Base-by-base conservation (phyloP, 495 filamentous ascomycete species). In the Neurospora intermedia region DNA sequence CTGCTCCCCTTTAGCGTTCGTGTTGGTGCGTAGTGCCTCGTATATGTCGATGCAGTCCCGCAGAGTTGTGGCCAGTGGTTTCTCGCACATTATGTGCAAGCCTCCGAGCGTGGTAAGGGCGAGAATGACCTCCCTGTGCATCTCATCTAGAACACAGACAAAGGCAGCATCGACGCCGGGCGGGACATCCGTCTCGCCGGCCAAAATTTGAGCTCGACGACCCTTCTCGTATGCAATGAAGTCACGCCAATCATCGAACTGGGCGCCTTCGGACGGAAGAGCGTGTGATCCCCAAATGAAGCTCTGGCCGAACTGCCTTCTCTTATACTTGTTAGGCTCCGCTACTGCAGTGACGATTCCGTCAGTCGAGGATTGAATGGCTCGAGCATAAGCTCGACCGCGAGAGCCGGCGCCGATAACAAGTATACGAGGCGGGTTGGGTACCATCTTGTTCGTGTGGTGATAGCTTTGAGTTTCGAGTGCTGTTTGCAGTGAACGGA, bases 31-130 rank as follows among this genome's bases (percentile, higher is more conserved):
- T 42, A 83, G 75, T 2, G 89, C 85, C 11, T 85, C 82, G 76
- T 93, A 92, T 70, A 97, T 93, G 18, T 81, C 81, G 8, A 95
- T 80, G 79, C 94, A 97, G 70, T 94, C 93, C 31, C 84, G 75
- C 16, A 98, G 83, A 0, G 86, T 92, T 3, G 92, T 92, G 3
- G 93, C 92, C 20, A 99, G 84, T 0, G 96, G 96, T 81, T 99
- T 99, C 84, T 99, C 96, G 83, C 94, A 95, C 83, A 98, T 91
- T 71, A 98, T 89, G 79, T 97, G 94, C 38, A 96, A 81, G 13
- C 78, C 79, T 6, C 87, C 83, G 0, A 96, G 84, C 3, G 87
- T 85, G 3, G 90, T 89, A 41, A 97, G 84, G 0, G 87, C 90
- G 16, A 87, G 81, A 31, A 96, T 86, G n/a, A 95, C 89, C 71